These are phyloP conservation scores for Xylaria grammica DNA, from an alignment of 495 filamentous ascomycete species.

Conservation along the genomic window DNA sequence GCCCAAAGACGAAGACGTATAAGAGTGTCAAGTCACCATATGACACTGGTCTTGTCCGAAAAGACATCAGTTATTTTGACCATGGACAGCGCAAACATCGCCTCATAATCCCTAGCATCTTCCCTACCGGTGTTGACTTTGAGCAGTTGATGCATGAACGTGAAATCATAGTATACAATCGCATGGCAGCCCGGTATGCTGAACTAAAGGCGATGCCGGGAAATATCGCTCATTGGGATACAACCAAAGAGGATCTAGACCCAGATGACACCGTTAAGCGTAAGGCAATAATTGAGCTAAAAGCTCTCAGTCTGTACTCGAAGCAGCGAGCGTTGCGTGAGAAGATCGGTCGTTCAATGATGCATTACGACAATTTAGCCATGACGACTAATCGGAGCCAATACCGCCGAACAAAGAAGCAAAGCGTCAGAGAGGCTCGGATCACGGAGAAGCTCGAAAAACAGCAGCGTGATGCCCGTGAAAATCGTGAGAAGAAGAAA, in stretches of 20 bases:
- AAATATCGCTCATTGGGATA: constrained; percentile 84
- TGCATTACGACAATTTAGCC: constrained; percentile 90
- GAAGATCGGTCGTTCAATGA: constrained; percentile 83
- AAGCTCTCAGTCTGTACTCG: constrained; percentile 77
- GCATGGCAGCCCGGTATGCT: constrained; percentile 78
- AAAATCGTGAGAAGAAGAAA: constrained; percentile 94
- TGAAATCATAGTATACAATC: constrained; percentile 86
- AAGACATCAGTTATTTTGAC: constrained; percentile 75
- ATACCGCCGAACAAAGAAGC: constrained; percentile 95
- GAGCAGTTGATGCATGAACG: constrained; percentile 82
- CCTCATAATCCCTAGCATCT: constrained; percentile 79
- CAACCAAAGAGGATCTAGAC: constrained; percentile 69
- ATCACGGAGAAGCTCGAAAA: constrained; percentile 99
- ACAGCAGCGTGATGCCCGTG: constrained; percentile 93
- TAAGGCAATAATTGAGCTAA: constrained; percentile 91
- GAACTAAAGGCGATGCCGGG: constrained; percentile 82
- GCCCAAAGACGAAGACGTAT: constrained; percentile 43
- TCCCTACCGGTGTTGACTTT: constrained; percentile 85
- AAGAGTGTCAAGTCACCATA: constrained; percentile 73
- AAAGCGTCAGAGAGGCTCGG: constrained; percentile 90
- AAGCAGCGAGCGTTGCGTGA: constrained; percentile 87
- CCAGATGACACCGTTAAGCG: constrained; percentile 84
- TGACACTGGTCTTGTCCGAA: constrained; percentile 53
- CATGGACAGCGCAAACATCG: constrained; percentile 75
- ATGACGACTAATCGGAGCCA: constrained; percentile 90